Conservation (phyloP, 768 basidiomycete genomes). For the Trametes villosa region DNA sequence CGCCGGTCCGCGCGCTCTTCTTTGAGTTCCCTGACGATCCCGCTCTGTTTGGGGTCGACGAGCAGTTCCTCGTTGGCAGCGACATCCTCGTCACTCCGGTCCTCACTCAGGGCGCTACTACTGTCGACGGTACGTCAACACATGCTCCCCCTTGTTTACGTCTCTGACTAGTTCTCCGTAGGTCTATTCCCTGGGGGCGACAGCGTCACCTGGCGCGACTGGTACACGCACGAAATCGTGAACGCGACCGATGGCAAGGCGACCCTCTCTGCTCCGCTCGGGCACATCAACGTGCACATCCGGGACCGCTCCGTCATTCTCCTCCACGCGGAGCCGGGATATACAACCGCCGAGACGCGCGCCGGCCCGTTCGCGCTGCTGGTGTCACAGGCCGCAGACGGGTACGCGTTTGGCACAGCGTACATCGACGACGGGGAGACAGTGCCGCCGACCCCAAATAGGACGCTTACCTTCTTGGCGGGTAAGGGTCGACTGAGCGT, state of each 20-base stretch:
- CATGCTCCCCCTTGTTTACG: background rate
- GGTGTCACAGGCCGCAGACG: slow-evolving; percentile 52
- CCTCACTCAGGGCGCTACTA: slow-evolving; percentile 63
- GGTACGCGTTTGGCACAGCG: slow-evolving; percentile 59
- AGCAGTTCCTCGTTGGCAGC: slow-evolving; percentile 72
- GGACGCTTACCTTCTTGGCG: slow-evolving; percentile 50
- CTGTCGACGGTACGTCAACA: slow-evolving; percentile 56
- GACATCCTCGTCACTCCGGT: slow-evolving; percentile 81
- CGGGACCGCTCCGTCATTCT: slow-evolving; percentile 69
- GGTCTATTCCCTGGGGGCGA: slow-evolving; percentile 70
- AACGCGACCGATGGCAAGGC: slow-evolving; percentile 46
- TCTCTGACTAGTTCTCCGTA: slow-evolving; percentile 23
- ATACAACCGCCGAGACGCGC: slow-evolving; percentile 71
- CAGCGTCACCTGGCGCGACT: slow-evolving; percentile 66
- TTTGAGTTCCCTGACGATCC: slow-evolving; percentile 77
- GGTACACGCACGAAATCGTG: slow-evolving; percentile 67
- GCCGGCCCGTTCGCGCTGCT: slow-evolving; percentile 65
- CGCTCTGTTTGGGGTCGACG: slow-evolving; percentile 60
- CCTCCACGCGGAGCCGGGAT: slow-evolving; percentile 62
- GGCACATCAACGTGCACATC: slow-evolving; percentile 77
- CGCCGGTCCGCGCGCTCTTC: slow-evolving; percentile 75
- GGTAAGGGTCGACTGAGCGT: slow-evolving; percentile 42
- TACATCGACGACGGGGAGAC: slow-evolving; percentile 76
- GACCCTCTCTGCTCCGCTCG: slow-evolving; percentile 65
- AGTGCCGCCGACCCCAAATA: slow-evolving; percentile 56